Evolutionary conservation across 176 grass and related monocot species (phyloP), one percentile per base, ranked within the genome.

Genomic region (Triticum turgidum): DNA sequence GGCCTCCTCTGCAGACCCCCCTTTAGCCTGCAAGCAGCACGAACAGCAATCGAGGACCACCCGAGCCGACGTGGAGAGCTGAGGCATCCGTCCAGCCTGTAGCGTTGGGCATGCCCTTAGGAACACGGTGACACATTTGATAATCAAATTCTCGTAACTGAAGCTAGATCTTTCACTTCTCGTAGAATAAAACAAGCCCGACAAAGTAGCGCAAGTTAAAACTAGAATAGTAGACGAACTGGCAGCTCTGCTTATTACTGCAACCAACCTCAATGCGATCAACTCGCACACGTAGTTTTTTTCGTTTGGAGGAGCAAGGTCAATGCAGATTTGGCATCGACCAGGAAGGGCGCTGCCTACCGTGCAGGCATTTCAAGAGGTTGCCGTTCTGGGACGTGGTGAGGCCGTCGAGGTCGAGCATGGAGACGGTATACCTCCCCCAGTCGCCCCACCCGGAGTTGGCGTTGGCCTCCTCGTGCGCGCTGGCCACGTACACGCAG

Each of bases 401-500:
- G 22, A 44, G 33, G 33, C 9, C 58, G 61, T 22, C 61, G 59
- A 65, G 9, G 62, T 85, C 61, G 44, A 78, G 83, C 4, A 85
- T 30, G 9, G 6, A 17, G 74, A 86, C 84, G 5, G 45, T 79
- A n/a, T 69, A 58, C 32, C 14, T 33, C 65, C 24, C 37, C 21
- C 2, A 14, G 11, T 70, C 15, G 6, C 79, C 65, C 47, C 68
- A 6, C 52, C 42, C 5, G 47, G 59, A 70, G 75, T 86, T 64
- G 22, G 33, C 47, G 76, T 24, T 11, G 15, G 45, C 84, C 51
- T 33, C 11, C 24, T 24, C 35, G 65, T 35, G 1, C 17, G 65
- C 9, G 65, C 65, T 71, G 13, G 65, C 25, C 10, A 72, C 10
- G 76, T 86, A 80, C 37, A 80, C 3, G 84, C 76, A 86, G 84